Conservation (phyloP, 2,329 filamentous ascomycete genomes). For the Fusarium mexicanum region DNA sequence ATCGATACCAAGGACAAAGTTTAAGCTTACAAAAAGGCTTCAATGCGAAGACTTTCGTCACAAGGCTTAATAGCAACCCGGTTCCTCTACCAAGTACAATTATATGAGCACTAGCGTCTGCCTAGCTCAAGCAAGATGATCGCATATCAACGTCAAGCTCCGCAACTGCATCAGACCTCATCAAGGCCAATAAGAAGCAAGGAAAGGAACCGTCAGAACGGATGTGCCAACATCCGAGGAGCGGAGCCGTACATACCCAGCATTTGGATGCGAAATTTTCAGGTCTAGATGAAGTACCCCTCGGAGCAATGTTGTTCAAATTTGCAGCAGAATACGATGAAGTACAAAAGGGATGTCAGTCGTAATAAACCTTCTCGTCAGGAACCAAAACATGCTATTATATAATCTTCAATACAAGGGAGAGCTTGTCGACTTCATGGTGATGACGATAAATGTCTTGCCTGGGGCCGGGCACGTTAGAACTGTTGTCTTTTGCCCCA, state of each 20-base stretch:
- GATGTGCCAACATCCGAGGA: background rate
- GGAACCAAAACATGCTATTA: too few relatives aligned
- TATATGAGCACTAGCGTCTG: background rate
- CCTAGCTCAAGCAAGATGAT: background rate
- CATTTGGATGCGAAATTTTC: background rate
- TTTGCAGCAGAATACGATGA: background rate
- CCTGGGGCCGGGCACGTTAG: too few relatives aligned
- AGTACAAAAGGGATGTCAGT: too few relatives aligned
- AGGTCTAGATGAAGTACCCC: background rate
- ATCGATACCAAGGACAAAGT: fast-evolving
- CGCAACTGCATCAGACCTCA: background rate
- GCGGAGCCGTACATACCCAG: background rate
- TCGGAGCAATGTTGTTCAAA: background rate
- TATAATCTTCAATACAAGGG: background rate
- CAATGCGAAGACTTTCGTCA: background rate
- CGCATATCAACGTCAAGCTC: constrained; percentile 1
- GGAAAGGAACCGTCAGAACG: background rate
- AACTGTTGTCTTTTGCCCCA: background rate
- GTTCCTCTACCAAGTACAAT: background rate
- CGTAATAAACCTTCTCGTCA: too few relatives aligned
- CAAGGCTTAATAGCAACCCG: background rate
- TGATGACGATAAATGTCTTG: background rate
- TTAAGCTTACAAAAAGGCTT: background rate
- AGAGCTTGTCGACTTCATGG: background rate
- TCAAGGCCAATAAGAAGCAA: background rate